Percentiles rank a stretch among this genome's conserved stretches.
These are phyloP conservation scores for Solanum ahanhuiri DNA, from an alignment of 257 asterid species.

Conservation along the genomic window DNA sequence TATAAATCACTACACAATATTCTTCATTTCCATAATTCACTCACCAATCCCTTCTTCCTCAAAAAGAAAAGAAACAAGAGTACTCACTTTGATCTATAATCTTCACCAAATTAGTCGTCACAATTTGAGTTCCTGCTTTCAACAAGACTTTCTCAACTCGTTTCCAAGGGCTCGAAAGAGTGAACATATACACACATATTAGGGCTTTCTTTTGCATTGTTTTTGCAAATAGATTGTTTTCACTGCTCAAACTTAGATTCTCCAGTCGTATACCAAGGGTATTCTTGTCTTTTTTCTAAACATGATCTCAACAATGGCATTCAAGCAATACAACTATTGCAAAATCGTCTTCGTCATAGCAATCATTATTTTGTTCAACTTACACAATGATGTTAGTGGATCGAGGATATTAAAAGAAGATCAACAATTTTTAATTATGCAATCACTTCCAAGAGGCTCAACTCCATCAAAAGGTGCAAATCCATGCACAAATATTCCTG, in stretches of 20 bases:
- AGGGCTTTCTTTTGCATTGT: not conserved
- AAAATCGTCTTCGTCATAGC: not conserved
- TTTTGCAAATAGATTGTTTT: not conserved
- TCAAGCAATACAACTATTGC: not conserved
- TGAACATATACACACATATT: not conserved
- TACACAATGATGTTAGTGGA: constrained; percentile 9
- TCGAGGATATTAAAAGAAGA: constrained; percentile 22
- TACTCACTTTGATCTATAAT: not conserved
- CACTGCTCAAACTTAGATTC: not conserved
- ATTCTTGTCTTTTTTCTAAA: not conserved
- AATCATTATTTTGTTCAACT: not conserved
- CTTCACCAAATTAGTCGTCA: not conserved
- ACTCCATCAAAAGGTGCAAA: constrained; percentile 21
- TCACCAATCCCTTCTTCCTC: not conserved
- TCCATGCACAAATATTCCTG: constrained; percentile 57
- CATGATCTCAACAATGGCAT: not conserved
- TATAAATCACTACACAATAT: not conserved
- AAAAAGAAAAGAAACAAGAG: not conserved
- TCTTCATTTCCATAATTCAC: not conserved
- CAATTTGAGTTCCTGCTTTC: not conserved
- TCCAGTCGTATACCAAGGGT: not conserved
- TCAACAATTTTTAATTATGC: constrained; percentile 13
- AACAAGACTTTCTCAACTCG: not conserved
- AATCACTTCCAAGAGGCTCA: constrained; percentile 46
- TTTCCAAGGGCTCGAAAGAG: not conserved